phyloP scores from a whole-genome alignment of 352 stramenopile genomes.

The Phytophthora colocasiae region DNA sequence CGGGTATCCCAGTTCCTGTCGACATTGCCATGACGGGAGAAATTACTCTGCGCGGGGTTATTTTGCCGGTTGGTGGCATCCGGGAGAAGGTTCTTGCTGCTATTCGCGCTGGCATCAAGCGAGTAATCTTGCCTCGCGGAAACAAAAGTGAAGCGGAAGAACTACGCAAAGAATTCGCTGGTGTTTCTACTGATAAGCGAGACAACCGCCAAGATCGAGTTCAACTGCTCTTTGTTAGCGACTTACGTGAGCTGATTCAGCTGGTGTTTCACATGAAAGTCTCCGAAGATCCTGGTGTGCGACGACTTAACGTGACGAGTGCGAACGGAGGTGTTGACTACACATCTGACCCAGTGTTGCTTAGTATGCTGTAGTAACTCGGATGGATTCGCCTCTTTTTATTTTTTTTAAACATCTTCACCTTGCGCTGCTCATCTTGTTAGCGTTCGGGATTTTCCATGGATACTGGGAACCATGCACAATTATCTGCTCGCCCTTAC shows the following conservation, averaged over 20 bases:
- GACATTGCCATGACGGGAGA: constrained; percentile 92
- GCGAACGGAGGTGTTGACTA: constrained; percentile 29
- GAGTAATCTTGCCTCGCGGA: constrained; percentile 74
- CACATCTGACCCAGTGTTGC: constrained; percentile 36
- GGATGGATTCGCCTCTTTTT: constrained; percentile 28
- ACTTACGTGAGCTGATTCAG: constrained; percentile 69
- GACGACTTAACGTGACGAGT: constrained; percentile 11
- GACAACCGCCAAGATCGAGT: constrained; percentile 40
- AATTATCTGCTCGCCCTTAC: constrained; percentile 3
- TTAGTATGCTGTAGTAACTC: constrained; percentile 59
- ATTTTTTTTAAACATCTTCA: constrained; percentile 22
- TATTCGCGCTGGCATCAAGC: constrained; percentile 85
- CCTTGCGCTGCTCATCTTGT: constrained; percentile 17
- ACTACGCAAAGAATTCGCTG: constrained; percentile 66
- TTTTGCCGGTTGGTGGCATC: constrained; percentile 92
- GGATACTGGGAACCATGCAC: constrained; percentile 20
- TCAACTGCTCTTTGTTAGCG: constrained; percentile 72
- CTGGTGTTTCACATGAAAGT: constrained; percentile 77
- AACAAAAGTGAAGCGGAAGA: constrained; percentile 83
- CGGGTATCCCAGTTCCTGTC: constrained; percentile 63
- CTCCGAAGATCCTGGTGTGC: constrained; percentile 41
- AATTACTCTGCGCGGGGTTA: constrained; percentile 86
- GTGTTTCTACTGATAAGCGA: constrained; percentile 24
- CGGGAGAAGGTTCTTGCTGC: constrained; percentile 91
- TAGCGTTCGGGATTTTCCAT: constrained; percentile 11